Evolutionary conservation across 768 basidiomycete genomes (phyloP), one percentile per base, ranked within the genome.

Genomic region (Mycena chlorophos): DNA sequence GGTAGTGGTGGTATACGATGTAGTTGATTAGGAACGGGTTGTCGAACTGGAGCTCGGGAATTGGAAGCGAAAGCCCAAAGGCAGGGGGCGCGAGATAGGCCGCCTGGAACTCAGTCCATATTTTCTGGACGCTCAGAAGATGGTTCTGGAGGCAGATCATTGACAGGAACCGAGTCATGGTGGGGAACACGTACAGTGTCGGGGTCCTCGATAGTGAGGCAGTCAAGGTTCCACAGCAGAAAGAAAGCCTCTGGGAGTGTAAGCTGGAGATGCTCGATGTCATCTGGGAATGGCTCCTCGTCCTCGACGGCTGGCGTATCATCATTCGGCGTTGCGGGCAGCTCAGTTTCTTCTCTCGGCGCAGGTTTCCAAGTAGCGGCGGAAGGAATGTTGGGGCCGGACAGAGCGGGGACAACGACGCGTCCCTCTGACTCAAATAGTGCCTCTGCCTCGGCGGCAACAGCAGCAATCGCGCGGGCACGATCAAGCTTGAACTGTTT

Each of bases 1-100:
- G 85, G 67, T 90, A 98, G 70, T 98, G 94, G 68, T 98, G 96
- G 65, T 95, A 97, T 3, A 84, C 85, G 47, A 87, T 85, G 64
- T 98, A 99, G 65, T 91, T 82, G 37, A 98, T 77, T 23, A 99
- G 73, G 73, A 98, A 95, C 0, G 94, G 94, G 67, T 95, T 96
- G 72, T 98, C 96, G 49, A 90, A 85, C 56, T 84, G 81, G 26
- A 78, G 71, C 26, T 60, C 49, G 46, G 61, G 59, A 10, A 52
- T 47, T 6, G 62, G 61, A 23, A 65, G 60, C 1, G 71, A 72
- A 5, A 73, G 66, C 20, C 67, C 57, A 49, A 71, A 64, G 34
- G 74, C 51, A 52, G 65, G 65, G 34, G 75, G 73, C n/a, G 78
- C 72, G 47, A 80, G 65, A 61, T 90, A 75, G 6, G 73, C 75